A percentile compares a stretch with the other conserved stretches of the same genome.
Conservation (phyloP, 345 rosid species). For the Brassica carinata region DNA sequence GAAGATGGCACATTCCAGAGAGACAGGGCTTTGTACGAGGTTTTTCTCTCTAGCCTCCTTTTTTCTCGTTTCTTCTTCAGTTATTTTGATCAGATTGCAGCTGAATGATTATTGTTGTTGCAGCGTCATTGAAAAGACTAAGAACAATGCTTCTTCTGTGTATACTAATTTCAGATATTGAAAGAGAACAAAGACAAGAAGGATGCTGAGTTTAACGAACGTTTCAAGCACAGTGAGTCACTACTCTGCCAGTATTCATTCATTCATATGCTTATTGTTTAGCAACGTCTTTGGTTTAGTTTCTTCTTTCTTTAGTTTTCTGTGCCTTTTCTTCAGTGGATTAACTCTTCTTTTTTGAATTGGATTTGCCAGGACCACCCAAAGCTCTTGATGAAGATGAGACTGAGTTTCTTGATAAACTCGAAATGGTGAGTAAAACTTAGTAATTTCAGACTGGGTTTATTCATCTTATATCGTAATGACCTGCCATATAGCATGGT, state of each 20-base stretch:
- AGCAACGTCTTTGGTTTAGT: too few relatives aligned
- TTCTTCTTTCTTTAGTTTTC: too few relatives aligned
- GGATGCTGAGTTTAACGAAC: constrained; percentile 94
- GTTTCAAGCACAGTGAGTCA: constrained; percentile 83
- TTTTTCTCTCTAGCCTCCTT: constrained; percentile 23
- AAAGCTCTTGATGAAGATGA: constrained; percentile 97
- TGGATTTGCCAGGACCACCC: constrained; percentile 71
- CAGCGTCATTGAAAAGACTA: background rate
- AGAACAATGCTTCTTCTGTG: background rate
- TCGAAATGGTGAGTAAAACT: constrained; percentile 64
- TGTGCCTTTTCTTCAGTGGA: too few relatives aligned
- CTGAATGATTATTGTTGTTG: background rate
- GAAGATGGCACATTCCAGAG: constrained; percentile 97
- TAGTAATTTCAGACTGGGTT: background rate
- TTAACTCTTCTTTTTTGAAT: background rate
- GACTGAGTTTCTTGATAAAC: constrained; percentile 89
- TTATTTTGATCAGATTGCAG: background rate
- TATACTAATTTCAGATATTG: constrained; percentile 54
- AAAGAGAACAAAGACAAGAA: constrained; percentile 95
- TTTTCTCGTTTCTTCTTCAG: background rate
- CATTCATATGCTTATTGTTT: too few relatives aligned
- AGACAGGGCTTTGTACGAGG: constrained; percentile 88
- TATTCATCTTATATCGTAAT: background rate
- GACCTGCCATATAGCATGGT: background rate
- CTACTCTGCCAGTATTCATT: too few relatives aligned